A percentile compares a stretch with the other conserved stretches of the same genome.
Conservation (phyloP, 2,329 filamentous ascomycete species). For the Curvularia eragrostidis region DNA sequence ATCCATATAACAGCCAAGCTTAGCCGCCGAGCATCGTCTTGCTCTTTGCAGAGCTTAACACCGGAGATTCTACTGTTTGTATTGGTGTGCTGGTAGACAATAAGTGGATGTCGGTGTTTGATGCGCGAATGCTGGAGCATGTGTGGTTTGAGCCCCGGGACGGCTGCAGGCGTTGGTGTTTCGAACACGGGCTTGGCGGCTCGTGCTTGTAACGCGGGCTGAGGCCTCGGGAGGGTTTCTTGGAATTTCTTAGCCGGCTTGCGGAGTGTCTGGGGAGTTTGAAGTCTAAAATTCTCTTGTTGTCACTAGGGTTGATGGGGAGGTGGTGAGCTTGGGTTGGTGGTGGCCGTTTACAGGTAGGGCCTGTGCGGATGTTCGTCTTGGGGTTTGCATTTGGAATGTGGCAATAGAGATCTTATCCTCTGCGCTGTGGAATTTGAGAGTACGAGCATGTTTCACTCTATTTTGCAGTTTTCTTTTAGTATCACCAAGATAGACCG, state of each 20-base stretch:
- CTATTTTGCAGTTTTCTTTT: not conserved
- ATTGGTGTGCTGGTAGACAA: not conserved
- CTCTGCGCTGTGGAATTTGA: too few relatives aligned
- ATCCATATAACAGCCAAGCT: slow-evolving; percentile 34
- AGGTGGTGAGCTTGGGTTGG: not conserved
- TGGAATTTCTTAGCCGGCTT: not conserved
- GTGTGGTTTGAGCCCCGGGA: slow-evolving; percentile 29
- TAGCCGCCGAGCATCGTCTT: slow-evolving; percentile 22
- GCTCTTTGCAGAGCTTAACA: slow-evolving; percentile 26
- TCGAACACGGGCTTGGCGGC: slow-evolving; percentile 33
- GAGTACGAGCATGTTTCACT: not conserved
- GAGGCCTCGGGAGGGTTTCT: not conserved
- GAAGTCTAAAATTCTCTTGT: not conserved
- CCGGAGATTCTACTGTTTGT: not conserved
- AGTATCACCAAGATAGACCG: not conserved
- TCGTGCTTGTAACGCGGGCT: slow-evolving; percentile 1
- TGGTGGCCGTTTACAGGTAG: not conserved
- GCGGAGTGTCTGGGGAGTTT: not conserved
- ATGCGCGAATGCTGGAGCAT: slow-evolving; percentile 36
- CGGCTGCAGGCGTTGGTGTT: slow-evolving; percentile 27
- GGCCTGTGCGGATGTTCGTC: not conserved
- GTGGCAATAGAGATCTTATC: not conserved
- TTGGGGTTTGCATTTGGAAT: not conserved
- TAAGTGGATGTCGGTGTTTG: slow-evolving; percentile 30
- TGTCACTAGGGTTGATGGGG: not conserved